Percentiles rank a stretch among this genome's conserved stretches.
Conservation (phyloP, 164 flowering plant genomes). For the Houttuynia cordata region DNA sequence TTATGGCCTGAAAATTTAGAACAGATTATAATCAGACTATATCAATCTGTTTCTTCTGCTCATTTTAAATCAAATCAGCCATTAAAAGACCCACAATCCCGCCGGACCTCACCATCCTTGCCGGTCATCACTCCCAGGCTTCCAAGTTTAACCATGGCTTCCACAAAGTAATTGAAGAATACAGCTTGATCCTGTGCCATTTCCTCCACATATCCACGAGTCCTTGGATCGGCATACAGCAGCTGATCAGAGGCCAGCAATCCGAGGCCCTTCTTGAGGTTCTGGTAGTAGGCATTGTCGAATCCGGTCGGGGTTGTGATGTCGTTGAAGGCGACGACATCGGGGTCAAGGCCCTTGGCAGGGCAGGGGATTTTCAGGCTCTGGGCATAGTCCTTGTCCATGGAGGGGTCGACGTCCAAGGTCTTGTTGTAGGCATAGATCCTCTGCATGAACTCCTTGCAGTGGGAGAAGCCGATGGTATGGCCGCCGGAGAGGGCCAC, state of each 20-base stretch:
- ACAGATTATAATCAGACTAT: too few relatives aligned
- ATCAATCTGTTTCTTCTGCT: too few relatives aligned
- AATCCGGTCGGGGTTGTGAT: constrained; percentile 55
- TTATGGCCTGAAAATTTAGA: too few relatives aligned
- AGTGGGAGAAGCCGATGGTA: constrained; percentile 74
- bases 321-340: constrained; percentile 57
- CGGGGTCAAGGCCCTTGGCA: constrained; percentile 30
- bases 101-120: constrained; percentile 37
- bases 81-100: constrained; percentile 37
- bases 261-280: constrained; percentile 53
- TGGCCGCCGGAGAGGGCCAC: constrained; percentile 70
- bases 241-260: constrained; percentile 44
- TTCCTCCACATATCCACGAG: constrained; percentile 29
- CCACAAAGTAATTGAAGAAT: constrained; percentile 46
- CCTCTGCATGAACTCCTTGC: constrained; percentile 39
- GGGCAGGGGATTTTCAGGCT: constrained; percentile 37
- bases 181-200: constrained; percentile 32
- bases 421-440: constrained; percentile 30
- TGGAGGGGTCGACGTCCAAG: constrained; percentile 23
- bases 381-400: constrained; percentile 35
- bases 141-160: constrained; percentile 60
- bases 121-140: constrained; percentile 28
- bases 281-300: constrained; percentile 57
- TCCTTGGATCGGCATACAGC: constrained; percentile 28
- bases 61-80: constrained; percentile 4